Evolutionary conservation across 2,329 filamentous ascomycete species (phyloP), one percentile per base, ranked within the genome.

Genomic region (Uncinocarpus reesii): DNA sequence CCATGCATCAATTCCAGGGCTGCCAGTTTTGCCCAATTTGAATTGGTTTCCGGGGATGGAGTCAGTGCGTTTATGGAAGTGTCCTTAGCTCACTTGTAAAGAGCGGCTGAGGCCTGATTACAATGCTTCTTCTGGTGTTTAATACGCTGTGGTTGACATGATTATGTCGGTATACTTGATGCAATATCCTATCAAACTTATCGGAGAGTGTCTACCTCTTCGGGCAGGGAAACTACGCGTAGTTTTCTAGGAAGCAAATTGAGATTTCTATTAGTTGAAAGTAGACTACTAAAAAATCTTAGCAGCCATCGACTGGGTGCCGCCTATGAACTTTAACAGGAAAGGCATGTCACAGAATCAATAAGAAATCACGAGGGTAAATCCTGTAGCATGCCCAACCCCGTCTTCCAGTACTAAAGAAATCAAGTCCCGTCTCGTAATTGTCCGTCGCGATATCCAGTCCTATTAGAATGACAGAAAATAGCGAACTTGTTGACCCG

Each of bases 261-360:
- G 10, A 31, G 24, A 31, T 42, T 42, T 42, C 24, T 42, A 20
- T 20, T 15, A 18, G 24, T 21, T 8, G 18, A 23, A 28, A 32
- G 13, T 4, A 24, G 31, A 15, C 40, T 42, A 42, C 24, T 42
- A 31, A 7, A 16, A 42, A 42, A 42, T 42, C 26, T 16, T 31
- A 42, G 26, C 38, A 41, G 23, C 38, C 18, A 41, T 21, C 38
- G 28, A n/a, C n/a, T 41, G 24, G 21, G 21, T 13, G 28, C 38
- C 23, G 38, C 38, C 38, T 41, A 16, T 41, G 38, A 41, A 41
- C 15, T 16, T 26, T 42, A n/a, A n/a, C 21, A 23, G 37, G 23
- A 11, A 26, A 15, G 21, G 3, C 7, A 40, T 26, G 20, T 5
- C 13, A 26, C 37, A 40, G 34, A 40, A 24, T 15, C 21, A 15